Evolutionary conservation across 352 stramenopile species (phyloP).

Genomic region (Globisporangium emineosum): DNA sequence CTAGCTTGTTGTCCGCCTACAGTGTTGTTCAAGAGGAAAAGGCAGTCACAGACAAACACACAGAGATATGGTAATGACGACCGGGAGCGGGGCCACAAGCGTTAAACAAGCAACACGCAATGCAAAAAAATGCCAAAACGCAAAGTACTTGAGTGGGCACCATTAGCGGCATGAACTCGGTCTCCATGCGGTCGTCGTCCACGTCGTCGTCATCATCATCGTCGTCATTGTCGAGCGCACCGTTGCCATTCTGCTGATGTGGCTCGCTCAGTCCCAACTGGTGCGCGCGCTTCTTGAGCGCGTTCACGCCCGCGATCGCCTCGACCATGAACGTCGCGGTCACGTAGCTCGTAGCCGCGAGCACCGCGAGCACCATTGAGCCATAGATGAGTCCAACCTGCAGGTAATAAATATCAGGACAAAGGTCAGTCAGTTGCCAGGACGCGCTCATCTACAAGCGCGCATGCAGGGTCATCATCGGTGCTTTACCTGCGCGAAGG

Average conservation of each 20-base stretch:
- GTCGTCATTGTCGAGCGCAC: slow-evolving; percentile 1
- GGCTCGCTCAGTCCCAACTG: slow-evolving; percentile 34
- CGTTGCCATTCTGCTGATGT: neutral
- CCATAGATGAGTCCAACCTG: slow-evolving; percentile 79
- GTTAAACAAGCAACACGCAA: slow-evolving; percentile 1
- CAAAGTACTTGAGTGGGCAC: slow-evolving; percentile 61
- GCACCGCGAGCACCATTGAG: slow-evolving; percentile 43
- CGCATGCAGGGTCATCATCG: too few species aligned
- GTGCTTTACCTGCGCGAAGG: slow-evolving; percentile 67
- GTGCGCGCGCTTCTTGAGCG: slow-evolving; percentile 50
- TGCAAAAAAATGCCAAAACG: neutral
- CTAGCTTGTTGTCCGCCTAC: slow-evolving; percentile 55
- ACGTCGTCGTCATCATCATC: slow-evolving; percentile 36
- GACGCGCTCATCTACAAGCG: neutral
- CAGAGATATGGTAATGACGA: slow-evolving; percentile 3
- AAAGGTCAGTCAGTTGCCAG: neutral
- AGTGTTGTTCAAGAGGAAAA: neutral
- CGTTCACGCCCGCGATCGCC: slow-evolving; percentile 77
- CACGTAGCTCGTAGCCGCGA: slow-evolving; percentile 74
- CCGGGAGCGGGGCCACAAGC: neutral
- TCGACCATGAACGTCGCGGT: slow-evolving; percentile 87
- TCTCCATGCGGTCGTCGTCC: slow-evolving; percentile 31
- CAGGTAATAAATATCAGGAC: neutral
- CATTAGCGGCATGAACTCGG: slow-evolving; percentile 80
- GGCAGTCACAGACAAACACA: slow-evolving; percentile 3